Evolutionary conservation across 192 early-diverging fungal genomes (phyloP).

Genomic region (Coemansia guatemalensis): DNA sequence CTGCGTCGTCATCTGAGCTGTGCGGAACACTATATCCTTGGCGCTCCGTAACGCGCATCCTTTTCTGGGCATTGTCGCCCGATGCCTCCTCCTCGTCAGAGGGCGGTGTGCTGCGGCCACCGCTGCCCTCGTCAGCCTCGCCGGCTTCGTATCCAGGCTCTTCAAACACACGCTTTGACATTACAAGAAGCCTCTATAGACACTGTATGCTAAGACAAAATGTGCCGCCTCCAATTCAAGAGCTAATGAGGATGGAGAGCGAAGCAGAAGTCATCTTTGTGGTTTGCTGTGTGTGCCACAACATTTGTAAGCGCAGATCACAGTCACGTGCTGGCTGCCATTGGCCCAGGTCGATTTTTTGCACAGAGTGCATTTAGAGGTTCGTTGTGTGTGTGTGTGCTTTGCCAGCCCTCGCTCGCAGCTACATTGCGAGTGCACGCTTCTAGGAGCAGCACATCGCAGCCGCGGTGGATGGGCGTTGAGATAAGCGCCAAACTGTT

Average conservation of each 20-base stretch:
- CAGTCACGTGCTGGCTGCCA: background rate
- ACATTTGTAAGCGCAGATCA: no score
- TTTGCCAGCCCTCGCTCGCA: slow-evolving; percentile 43
- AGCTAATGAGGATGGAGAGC: background rate
- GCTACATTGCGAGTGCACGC: slow-evolving; percentile 1
- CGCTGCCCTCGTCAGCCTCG: slow-evolving; percentile 9
- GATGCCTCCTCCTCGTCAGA: background rate
- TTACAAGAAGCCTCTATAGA: background rate
- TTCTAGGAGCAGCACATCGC: background rate
- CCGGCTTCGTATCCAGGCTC: slow-evolving; percentile 10
- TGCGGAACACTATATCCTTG: slow-evolving; percentile 20
- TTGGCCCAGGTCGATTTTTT: background rate
- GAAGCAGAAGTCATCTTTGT: background rate
- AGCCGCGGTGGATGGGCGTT: slow-evolving; percentile 36
- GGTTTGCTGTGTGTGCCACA: no score
- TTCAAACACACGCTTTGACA: slow-evolving; percentile 15
- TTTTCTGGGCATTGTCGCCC: background rate
- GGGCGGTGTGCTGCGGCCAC: background rate
- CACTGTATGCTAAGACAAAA: background rate
- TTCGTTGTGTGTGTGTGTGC: slow-evolving; percentile 27
- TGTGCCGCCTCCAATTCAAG: background rate
- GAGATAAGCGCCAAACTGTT: slow-evolving; percentile 46
- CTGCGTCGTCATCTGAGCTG: slow-evolving; percentile 20
- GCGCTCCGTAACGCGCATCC: slow-evolving; percentile 11
- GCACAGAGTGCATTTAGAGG: no score